Percentiles rank a stretch among this genome's conserved stretches.
Conservation (phyloP, 805 yeast genomes). For the Saccharomycopsis sp. region DNA sequence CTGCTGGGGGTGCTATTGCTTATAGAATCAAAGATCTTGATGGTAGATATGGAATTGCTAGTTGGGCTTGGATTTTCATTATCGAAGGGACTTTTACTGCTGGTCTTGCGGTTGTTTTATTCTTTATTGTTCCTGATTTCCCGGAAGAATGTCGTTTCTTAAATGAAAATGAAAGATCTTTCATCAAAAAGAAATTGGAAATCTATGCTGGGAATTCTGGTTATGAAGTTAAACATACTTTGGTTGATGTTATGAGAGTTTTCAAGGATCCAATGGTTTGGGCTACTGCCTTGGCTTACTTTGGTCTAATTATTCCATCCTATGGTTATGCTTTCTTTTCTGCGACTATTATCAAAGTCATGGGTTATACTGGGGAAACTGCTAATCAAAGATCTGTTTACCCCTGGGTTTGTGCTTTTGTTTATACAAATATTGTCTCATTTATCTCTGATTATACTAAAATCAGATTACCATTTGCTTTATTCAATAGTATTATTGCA, state of each 20-base stretch:
- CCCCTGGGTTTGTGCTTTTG: slow-evolving; percentile 77
- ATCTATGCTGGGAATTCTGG: slow-evolving; percentile 42
- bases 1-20: slow-evolving; percentile 68
- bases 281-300: slow-evolving; percentile 50
- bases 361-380: slow-evolving; percentile 57
- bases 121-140: slow-evolving; percentile 53
- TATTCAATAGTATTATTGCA: slow-evolving; percentile 27
- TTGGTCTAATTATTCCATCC: slow-evolving; percentile 59
- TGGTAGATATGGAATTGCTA: slow-evolving; percentile 28
- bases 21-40: slow-evolving; percentile 49
- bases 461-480: slow-evolving; percentile 35
- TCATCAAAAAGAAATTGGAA: slow-evolving; percentile 48
- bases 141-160: slow-evolving; percentile 58
- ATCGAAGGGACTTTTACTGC: slow-evolving; percentile 36
- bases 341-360: slow-evolving; percentile 48
- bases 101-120: slow-evolving; percentile 26
- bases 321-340: slow-evolving; percentile 71
- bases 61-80: slow-evolving; percentile 45
- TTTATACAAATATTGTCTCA: slow-evolving; percentile 52
- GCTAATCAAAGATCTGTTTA: slow-evolving; percentile 79
- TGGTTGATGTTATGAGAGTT: slow-evolving; percentile 34
- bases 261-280: slow-evolving; percentile 53
- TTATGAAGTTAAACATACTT: slow-evolving; percentile 36
- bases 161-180: slow-evolving; percentile 39
- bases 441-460: slow-evolving; percentile 45